Base-by-base conservation (phyloP, 1,284 basidiomycete species). In the Leccinum insolens region DNA sequence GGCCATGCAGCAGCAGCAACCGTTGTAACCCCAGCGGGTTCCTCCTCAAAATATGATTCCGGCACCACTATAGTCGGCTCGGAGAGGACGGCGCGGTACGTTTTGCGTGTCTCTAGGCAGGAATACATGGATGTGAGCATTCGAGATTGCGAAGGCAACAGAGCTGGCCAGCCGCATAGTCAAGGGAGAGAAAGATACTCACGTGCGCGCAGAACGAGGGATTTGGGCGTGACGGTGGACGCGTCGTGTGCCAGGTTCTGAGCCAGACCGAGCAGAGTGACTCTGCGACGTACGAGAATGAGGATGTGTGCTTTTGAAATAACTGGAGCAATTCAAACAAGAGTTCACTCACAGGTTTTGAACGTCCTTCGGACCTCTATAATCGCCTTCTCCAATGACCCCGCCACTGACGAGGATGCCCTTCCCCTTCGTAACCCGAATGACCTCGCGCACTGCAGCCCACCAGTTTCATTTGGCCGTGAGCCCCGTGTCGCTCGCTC, bases 401-500 rank as follows among this genome's bases (percentile, higher is more conserved):
- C 91, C 90, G 7, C 91, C 85, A 68, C 88, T 90, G 4, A 94
- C 81, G 15, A 94, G 77, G 46, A 95, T 75, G 0, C 88, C 89
- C 75, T 88, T 92, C 3, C 92, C 93, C 71, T 92, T 92, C 9
- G 91, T 90, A 1, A 92, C 91, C 2, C 93, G 83, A 14, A 87
- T 83, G 3, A 95, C 81, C 75, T 95, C 93, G 44, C 89, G 82
- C 17, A 91, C 87, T 0, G 87, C 84, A 0, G 90, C 89, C 91
- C 93, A 95, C 93, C 93, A 95, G 68, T 94, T 92, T 61, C 91
- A 79, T 77, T 92, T 91, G 17, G 85, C 84, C 8, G 78, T 79
- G 3, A 83, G 76, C 0, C 86, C 87, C 37, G 82, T 84, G 65
- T 88, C 86, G 4, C 84, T 85, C 1, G 81, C 85, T 3, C 85